Percentiles rank a stretch among this genome's conserved stretches.
Evolutionary conservation across 2,329 filamentous ascomycete species (phyloP).

Genomic region (Fusarium circinatum): DNA sequence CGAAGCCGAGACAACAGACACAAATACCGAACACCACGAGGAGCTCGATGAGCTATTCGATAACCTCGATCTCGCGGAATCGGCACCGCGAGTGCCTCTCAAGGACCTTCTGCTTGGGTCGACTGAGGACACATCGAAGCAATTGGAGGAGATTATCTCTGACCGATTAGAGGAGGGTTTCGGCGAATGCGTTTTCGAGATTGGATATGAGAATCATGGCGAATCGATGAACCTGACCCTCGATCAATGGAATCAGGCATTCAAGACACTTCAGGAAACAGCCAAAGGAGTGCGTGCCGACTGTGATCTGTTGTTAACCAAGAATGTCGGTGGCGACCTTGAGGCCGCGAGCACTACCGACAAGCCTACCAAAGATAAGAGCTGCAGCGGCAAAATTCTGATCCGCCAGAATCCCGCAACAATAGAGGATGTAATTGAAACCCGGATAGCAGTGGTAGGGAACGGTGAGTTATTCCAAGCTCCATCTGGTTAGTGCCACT

Average conservation of each 20-base stretch:
- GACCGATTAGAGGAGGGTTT: constrained; percentile 82
- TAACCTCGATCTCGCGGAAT: constrained; percentile 83
- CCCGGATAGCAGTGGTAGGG: constrained; percentile 93
- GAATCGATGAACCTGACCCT: constrained; percentile 82
- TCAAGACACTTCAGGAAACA: constrained; percentile 72
- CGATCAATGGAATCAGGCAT: constrained; percentile 79
- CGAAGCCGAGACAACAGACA: constrained; percentile 46
- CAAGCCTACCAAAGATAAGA: constrained; percentile 73
- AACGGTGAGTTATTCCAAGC: constrained; percentile 68
- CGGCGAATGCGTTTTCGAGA: constrained; percentile 89
- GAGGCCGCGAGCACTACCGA: constrained; percentile 70
- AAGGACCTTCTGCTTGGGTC: constrained; percentile 78
- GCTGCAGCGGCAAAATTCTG: constrained; percentile 86
- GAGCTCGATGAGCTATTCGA: constrained; percentile 94
- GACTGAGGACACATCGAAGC: constrained; percentile 68
- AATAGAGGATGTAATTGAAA: constrained; percentile 92
- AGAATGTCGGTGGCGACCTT: constrained; percentile 82
- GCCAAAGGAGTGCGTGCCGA: constrained; percentile 75
- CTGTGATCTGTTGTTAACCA: constrained; percentile 86
- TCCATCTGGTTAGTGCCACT: neutral
- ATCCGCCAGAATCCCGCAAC: constrained; percentile 78
- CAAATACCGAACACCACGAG: constrained; percentile 68
- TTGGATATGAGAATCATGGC: constrained; percentile 90
- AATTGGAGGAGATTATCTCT: constrained; percentile 73
- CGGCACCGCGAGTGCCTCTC: constrained; percentile 72